These are phyloP conservation scores for Saturnispora quitensis DNA, from an alignment of 805 yeast species.

Conservation along the genomic window DNA sequence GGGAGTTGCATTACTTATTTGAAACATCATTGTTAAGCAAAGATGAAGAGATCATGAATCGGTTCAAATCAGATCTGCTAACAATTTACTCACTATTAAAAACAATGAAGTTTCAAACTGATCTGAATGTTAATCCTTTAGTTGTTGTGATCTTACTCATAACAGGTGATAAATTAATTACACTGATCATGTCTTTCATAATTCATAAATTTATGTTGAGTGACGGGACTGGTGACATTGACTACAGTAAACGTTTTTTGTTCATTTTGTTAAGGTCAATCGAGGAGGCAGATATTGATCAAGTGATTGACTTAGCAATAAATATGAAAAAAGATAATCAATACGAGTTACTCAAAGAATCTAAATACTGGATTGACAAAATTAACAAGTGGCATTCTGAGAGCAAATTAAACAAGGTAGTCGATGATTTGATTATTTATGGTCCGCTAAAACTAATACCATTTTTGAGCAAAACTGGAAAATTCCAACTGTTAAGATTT, in stretches of 20 bases:
- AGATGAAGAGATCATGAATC: background rate
- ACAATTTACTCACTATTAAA: background rate
- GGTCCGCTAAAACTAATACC: constrained; percentile 1
- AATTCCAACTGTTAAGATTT: background rate
- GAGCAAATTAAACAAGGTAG: background rate
- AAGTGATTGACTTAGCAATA: background rate
- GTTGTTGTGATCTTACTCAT: background rate
- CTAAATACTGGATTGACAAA: background rate
- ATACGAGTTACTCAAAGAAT: background rate
- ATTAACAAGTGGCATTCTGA: background rate
- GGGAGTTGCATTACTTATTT: background rate
- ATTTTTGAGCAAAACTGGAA: background rate
- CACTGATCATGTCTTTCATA: background rate
- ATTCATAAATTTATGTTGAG: constrained; percentile 1
- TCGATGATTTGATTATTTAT: constrained; percentile 4
- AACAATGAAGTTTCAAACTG: background rate
- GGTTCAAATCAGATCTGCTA: background rate
- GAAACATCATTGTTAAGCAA: background rate
- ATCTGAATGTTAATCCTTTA: background rate
- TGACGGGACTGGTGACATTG: background rate
- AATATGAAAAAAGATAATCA: background rate
- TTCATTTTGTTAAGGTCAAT: constrained; percentile 2
- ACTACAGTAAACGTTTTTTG: background rate
- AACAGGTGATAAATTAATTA: background rate
- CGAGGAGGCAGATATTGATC: background rate